phyloP scores from a whole-genome alignment of 2,329 filamentous ascomycete genomes.

The Teratosphaeriaceae sp. region DNA sequence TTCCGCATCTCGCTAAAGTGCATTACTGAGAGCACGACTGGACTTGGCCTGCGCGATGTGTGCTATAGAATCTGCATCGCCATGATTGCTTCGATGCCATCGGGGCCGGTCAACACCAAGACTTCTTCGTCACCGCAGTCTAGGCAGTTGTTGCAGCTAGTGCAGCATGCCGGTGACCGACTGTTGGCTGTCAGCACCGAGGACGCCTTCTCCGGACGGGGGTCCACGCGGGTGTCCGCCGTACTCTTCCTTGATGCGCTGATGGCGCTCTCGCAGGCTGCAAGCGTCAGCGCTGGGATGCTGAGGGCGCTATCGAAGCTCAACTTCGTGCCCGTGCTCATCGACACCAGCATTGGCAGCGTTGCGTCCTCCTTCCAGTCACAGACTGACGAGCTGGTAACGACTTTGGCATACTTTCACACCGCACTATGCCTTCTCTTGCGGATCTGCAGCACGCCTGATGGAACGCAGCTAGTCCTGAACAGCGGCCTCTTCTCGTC shows the following conservation, averaged over 20 bases:
- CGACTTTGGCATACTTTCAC: constrained; percentile 56
- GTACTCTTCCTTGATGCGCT: constrained; percentile 76
- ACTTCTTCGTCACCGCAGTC: constrained; percentile 13
- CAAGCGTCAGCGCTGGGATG: constrained; percentile 65
- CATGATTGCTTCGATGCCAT: constrained; percentile 15
- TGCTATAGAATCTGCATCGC: constrained; percentile 86
- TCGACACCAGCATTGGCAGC: constrained; percentile 75
- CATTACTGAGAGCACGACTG: constrained; percentile 66
- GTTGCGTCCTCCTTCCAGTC: constrained; percentile 59
- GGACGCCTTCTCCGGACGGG: constrained; percentile 80
- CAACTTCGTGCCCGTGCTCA: constrained; percentile 85
- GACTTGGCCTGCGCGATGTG: constrained; percentile 65
- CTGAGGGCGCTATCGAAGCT: constrained; percentile 74
- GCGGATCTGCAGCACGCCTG: constrained; percentile 72
- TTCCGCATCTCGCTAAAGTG: constrained; percentile 82
- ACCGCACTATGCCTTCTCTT: constrained; percentile 77
- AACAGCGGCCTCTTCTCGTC: constrained; percentile 82
- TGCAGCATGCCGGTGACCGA: constrained; percentile 73
- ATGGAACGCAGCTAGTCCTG: constrained; percentile 80
- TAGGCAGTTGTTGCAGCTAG: constrained; percentile 49
- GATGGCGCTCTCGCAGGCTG: constrained; percentile 60
- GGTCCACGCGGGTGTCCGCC: constrained; percentile 75
- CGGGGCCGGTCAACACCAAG: constrained; percentile 8
- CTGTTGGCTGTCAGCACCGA: constrained; percentile 85
- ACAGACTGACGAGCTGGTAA: constrained; percentile 42